phyloP scores from a whole-genome alignment of 1,284 basidiomycete species.

The Thelephora terrestris region DNA sequence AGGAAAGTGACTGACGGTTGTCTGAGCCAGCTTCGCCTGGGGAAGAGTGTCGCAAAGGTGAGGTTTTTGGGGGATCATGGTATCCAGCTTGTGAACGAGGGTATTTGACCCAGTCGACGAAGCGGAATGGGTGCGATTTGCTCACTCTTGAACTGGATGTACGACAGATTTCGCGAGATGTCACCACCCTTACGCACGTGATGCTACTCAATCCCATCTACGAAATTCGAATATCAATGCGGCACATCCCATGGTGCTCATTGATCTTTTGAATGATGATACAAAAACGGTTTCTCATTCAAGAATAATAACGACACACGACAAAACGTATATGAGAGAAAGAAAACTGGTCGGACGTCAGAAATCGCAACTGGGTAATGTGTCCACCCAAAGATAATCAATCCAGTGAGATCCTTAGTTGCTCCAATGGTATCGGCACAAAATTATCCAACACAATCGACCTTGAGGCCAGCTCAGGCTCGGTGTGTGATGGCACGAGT shows the following conservation, averaged over 20 bases:
- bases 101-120: neutral
- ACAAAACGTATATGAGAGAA: constrained; percentile 11
- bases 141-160: too few species aligned
- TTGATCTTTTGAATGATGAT: neutral
- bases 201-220: too few species aligned
- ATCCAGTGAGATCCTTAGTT: constrained; percentile 85
- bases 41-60: constrained; percentile 69
- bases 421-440: constrained; percentile 89
- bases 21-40: constrained; percentile 38
- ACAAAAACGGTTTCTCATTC: neutral
- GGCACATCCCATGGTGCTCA: too few species aligned
- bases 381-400: constrained; percentile 29
- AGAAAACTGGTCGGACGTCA: too few species aligned
- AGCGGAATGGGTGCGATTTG: too few species aligned
- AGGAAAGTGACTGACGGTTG: constrained; percentile 12
- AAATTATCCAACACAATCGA: constrained; percentile 88
- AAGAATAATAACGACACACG: constrained; percentile 6
- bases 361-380: neutral
- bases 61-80: constrained; percentile 6
- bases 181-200: too few species aligned
- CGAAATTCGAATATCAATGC: too few species aligned
- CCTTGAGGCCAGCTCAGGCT: constrained; percentile 79
- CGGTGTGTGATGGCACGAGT: constrained; percentile 85
- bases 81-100: constrained; percentile 1
- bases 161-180: too few species aligned